Evolutionary conservation across 352 stramenopile genomes (phyloP), one percentile per base, ranked within the genome.

Genomic region (Globisporangium nunn): DNA sequence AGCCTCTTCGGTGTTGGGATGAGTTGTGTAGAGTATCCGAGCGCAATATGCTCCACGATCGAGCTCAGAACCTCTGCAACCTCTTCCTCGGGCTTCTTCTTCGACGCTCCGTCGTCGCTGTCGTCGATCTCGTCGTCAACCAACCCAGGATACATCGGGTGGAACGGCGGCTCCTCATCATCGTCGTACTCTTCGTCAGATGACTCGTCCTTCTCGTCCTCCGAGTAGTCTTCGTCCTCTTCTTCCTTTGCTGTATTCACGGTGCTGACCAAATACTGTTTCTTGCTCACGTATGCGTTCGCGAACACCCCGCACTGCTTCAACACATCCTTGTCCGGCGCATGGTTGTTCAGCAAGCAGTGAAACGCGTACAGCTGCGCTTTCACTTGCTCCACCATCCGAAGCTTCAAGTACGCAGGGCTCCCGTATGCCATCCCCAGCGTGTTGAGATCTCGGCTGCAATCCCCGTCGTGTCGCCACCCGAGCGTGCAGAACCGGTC

Each of bases 361-460:
- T 93, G 84, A 50, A 96, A 94, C 1, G 86, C 86, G 37, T 92
- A 96, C 4, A 96, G 62, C 56, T 96, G 86, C 28, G 84, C 84
- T 55, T 93, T 93, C 29, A 96, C 74, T 59, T 96, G 86, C 56
- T 94, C 84, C 30, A 87, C 70, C 81, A 93, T 92, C 11, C 85
- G 74, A 43, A 91, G 63, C 15, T 78, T 68, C 18, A 78, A 71
- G 50, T 89, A 93, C 8, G 72, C 75, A 3, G 59, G 63, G 28
- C 71, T 92, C 14, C 85, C 85, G 48, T 93, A 93, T 1, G 70
- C 61, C 29, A 83, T 82, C 58, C 85, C 74, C n/a, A 86, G 28
- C 6, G 68, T 61, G 52, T 87, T 83, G 18, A 91, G 82, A 56
- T 87, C 85, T 12, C 85, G 82, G 54, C 82, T 92, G 65, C 86